Percentiles rank a stretch among this genome's conserved stretches.
Conservation (phyloP, 768 basidiomycete species). For the Tricholoma bakamatsutake region DNA sequence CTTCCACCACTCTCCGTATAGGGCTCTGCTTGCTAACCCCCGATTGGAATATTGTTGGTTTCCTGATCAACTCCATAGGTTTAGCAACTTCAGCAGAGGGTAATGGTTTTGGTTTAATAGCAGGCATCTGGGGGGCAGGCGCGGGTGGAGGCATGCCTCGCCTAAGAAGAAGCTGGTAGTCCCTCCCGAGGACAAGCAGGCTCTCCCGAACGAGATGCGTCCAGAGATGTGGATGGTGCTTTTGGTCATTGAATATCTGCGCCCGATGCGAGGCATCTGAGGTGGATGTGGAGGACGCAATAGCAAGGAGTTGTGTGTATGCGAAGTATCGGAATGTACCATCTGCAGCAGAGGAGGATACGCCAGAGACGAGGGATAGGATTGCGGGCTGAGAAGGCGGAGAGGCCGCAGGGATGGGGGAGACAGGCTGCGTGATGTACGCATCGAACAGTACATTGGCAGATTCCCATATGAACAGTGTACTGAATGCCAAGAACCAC, state of each 20-base stretch:
- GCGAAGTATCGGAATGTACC: constrained; percentile 56
- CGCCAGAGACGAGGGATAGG: constrained; percentile 60
- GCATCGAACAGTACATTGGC: constrained; percentile 55
- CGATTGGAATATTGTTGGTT: constrained; percentile 40
- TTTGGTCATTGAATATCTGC: constrained; percentile 63
- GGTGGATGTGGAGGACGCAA: constrained; percentile 40
- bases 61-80: constrained; percentile 23
- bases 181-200: constrained; percentile 55
- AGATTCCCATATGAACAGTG: constrained; percentile 57
- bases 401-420: constrained; percentile 24
- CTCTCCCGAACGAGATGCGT: constrained; percentile 49
- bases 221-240: constrained; percentile 62
- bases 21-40: constrained; percentile 36
- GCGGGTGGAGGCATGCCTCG: constrained; percentile 42
- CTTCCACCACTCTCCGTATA: constrained; percentile 43
- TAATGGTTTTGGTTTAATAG: constrained; percentile 1
- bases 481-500: constrained; percentile 47
- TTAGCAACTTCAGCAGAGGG: constrained; percentile 17
- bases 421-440: constrained; percentile 40
- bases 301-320: constrained; percentile 51
- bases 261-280: constrained; percentile 40
- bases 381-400: constrained; percentile 33
- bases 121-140: constrained; percentile 13
- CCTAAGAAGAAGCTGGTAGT: constrained; percentile 62
- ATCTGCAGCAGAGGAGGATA: constrained; percentile 39